Evolutionary conservation across 164 flowering plant genomes (phyloP), one percentile per base, ranked within the genome.

Genomic region (Umbellularia californica): DNA sequence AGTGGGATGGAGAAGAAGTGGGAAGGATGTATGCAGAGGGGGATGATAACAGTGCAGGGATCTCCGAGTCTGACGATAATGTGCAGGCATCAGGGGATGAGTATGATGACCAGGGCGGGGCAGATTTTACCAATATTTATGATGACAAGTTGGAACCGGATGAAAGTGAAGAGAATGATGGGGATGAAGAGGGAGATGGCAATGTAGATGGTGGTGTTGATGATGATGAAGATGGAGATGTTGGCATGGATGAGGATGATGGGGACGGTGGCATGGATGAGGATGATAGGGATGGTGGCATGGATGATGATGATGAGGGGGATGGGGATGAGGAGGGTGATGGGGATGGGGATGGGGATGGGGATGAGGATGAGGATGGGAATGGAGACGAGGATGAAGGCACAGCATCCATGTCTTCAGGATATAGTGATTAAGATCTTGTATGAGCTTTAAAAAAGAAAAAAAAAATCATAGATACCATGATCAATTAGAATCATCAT

Each of bases 41-140:
- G 4, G 77, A 71, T 66, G 90, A 71, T 58, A 86, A 85, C 79
- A 83, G 84, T 69, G 60, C 60, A 24, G 90, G 79, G 28, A 70
- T 82, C 70, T 88, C 86, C 2, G 90, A 84, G 10, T 87, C 82
- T 58, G 88, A 88, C 73, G 87, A 88, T 22, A 83, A 85, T 64
- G 87, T 81, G 24, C 89, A 83, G 70, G 86, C 79, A 50, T 27
- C 80, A 14, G 90, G 80, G 14, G 88, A 86, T 70, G 90, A 87
- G 52, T 85, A 80, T 75, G 87, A 87, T 70, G 87, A 82, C 70
- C 30, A 62, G 6, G 60, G 60, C 12, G 82, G 51, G 3, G 84
- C 77, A 76, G 81, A 74, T 7, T 82, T 81, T 72, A 60, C 70
- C 3, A 66, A 76, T 68, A 52, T 33, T 33, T 84, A 76, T n/a